Conservation (phyloP, 106 monocot genomes). For the Dioscorea alata region DNA sequence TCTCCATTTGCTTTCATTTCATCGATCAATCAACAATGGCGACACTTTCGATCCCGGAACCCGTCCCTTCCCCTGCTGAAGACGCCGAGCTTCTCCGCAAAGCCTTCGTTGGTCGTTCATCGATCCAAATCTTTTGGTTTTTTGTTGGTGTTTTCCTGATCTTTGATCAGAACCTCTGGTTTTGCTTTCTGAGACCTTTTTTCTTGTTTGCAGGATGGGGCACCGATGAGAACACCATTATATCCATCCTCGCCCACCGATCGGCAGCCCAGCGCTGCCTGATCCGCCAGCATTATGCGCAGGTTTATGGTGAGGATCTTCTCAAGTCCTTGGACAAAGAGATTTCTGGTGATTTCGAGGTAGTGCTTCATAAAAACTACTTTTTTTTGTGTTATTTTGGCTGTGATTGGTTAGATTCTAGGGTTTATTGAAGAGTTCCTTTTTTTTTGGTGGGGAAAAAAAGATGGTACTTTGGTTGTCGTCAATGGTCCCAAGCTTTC, state of each 20-base stretch:
- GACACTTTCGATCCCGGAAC: conserved; percentile 40
- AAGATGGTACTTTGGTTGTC: too few species aligned
- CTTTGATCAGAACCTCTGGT: neutral
- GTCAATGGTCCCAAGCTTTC: neutral
- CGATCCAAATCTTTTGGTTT: neutral
- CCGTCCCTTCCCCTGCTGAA: conserved; percentile 39
- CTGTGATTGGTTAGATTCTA: neutral
- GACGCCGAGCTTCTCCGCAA: conserved; percentile 70
- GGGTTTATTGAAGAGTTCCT: neutral
- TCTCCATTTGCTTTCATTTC: too few species aligned
- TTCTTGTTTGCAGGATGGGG: conserved; percentile 68
- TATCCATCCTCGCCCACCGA: conserved; percentile 78
- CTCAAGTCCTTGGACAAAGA: conserved; percentile 71
- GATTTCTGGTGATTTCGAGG: conserved; percentile 78
- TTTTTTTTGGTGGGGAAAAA: too few species aligned
- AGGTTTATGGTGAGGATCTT: conserved; percentile 63
- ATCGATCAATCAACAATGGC: conserved; percentile 28
- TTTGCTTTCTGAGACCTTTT: neutral
- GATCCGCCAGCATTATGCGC: conserved; percentile 56
- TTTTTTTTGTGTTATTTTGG: neutral
- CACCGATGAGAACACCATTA: conserved; percentile 68
- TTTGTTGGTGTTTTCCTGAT: neutral
- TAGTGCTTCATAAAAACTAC: neutral
- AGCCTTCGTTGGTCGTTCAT: conserved; percentile 36
- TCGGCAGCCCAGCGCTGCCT: conserved; percentile 42